Evolutionary conservation across 2,329 filamentous ascomycete genomes (phyloP).

Genomic region (Paraphoma chrysanthemicola): DNA sequence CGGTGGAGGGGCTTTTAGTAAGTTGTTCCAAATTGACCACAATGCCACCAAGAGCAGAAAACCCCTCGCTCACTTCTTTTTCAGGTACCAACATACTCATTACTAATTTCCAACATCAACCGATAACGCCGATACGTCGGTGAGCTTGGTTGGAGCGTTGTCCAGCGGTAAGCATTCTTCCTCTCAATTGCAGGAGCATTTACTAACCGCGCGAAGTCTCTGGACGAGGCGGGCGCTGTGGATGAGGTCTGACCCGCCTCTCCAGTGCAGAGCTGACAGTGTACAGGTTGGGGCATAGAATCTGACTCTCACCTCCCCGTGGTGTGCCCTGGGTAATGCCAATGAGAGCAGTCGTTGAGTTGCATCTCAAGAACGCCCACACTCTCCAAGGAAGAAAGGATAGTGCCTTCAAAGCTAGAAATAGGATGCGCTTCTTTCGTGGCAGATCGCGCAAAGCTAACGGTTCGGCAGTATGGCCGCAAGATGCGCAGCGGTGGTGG

Average conservation of each 20-base stretch:
- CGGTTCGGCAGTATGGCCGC: background rate
- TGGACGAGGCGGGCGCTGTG: too few species aligned
- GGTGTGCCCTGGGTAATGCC: slow-evolving; percentile 2
- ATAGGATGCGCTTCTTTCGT: background rate
- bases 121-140: too few species aligned
- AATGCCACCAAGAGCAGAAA: too few species aligned
- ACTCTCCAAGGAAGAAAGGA: background rate
- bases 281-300: background rate
- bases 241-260: too few species aligned
- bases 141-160: too few species aligned
- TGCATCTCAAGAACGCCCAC: background rate
- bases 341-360: slow-evolving; percentile 2
- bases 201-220: background rate
- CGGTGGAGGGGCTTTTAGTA: too few species aligned
- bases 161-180: background rate
- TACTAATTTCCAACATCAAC: too few species aligned
- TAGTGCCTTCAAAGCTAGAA: background rate
- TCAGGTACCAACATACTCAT: too few species aligned
- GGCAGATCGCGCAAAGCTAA: background rate
- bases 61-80: too few species aligned
- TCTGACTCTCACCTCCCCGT: background rate
- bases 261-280: background rate
- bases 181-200: background rate
- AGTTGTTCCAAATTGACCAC: too few species aligned
- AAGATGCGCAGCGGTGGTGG: background rate